phyloP scores from a whole-genome alignment of 768 basidiomycete species.

The Amanita polypyramis region DNA sequence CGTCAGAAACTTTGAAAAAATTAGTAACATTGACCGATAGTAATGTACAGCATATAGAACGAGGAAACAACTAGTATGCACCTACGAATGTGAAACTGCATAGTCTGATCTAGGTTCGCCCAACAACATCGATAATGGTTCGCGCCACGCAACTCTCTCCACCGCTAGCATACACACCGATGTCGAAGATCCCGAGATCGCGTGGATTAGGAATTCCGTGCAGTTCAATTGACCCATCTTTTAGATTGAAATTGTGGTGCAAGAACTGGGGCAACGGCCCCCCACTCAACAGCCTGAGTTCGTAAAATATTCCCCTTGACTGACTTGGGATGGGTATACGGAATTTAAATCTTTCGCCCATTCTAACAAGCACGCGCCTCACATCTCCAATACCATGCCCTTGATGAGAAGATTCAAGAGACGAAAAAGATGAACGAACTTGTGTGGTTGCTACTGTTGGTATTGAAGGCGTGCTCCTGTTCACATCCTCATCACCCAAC shows the following conservation, averaged over 20 bases:
- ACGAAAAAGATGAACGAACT: constrained; percentile 48
- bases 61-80: constrained; percentile 3
- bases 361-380: constrained; percentile 38
- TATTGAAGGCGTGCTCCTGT: constrained; percentile 18
- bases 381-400: constrained; percentile 21
- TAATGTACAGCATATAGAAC: constrained; percentile 8
- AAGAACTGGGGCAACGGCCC: constrained; percentile 45
- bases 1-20: background rate
- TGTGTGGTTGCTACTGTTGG: constrained; percentile 27
- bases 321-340: constrained; percentile 31
- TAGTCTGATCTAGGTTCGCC: constrained; percentile 11
- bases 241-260: constrained; percentile 36
- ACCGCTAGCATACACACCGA: constrained; percentile 44
- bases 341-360: constrained; percentile 52
- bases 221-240: constrained; percentile 43
- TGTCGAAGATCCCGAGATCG: constrained; percentile 43
- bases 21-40: constrained; percentile 4
- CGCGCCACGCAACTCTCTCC: constrained; percentile 42
- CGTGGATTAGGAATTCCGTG: constrained; percentile 38
- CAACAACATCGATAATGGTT: constrained; percentile 47
- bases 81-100: background rate
- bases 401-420: constrained; percentile 48
- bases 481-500: constrained; percentile 42
- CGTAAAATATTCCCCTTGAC: constrained; percentile 23
- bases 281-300: constrained; percentile 41